Evolutionary conservation across 2,329 filamentous ascomycete species (phyloP).

Genomic region (Talaromyces sp.): DNA sequence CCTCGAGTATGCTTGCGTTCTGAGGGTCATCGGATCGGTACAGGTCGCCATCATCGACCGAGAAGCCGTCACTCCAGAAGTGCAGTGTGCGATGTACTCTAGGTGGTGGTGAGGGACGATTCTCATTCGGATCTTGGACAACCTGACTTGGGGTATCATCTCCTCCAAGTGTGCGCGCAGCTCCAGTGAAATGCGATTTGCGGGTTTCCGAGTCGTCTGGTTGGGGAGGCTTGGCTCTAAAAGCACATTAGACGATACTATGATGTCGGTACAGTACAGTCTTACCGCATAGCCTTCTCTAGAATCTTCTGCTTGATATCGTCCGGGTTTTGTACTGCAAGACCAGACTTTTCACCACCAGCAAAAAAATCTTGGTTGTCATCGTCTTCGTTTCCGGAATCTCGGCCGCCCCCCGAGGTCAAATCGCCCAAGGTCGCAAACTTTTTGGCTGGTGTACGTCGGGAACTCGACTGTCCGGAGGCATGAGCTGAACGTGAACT

Average conservation of each 20-base stretch:
- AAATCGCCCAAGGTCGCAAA: slow-evolving; percentile 49
- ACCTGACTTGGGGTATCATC: slow-evolving; percentile 59
- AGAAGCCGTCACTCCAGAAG: slow-evolving; percentile 64
- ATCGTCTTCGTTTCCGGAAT: slow-evolving; percentile 50
- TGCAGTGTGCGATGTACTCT: slow-evolving; percentile 58
- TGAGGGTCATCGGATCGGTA: slow-evolving; percentile 61
- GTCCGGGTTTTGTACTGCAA: slow-evolving; percentile 63
- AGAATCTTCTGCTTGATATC: slow-evolving; percentile 51
- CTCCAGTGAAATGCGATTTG: slow-evolving; percentile 53
- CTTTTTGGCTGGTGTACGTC: slow-evolving; percentile 40
- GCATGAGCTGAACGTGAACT: slow-evolving; percentile 33
- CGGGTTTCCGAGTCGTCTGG: slow-evolving; percentile 44
- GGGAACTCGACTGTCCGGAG: slow-evolving; percentile 27
- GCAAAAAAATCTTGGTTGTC: slow-evolving; percentile 58
- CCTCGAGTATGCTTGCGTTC: slow-evolving; percentile 58
- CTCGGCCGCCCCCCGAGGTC: slow-evolving; percentile 31
- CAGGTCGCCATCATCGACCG: slow-evolving; percentile 62
- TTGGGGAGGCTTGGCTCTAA: slow-evolving; percentile 30
- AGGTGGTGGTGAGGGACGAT: slow-evolving; percentile 41
- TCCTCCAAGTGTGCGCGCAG: slow-evolving; percentile 62
- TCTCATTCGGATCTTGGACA: slow-evolving; percentile 50
- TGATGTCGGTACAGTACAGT: background rate
- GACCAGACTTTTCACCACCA: slow-evolving; percentile 64
- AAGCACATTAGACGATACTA: background rate
- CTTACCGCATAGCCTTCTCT: slow-evolving; percentile 43